Conservation (phyloP, 345 rosid genomes). For the Gossypium arboreum region DNA sequence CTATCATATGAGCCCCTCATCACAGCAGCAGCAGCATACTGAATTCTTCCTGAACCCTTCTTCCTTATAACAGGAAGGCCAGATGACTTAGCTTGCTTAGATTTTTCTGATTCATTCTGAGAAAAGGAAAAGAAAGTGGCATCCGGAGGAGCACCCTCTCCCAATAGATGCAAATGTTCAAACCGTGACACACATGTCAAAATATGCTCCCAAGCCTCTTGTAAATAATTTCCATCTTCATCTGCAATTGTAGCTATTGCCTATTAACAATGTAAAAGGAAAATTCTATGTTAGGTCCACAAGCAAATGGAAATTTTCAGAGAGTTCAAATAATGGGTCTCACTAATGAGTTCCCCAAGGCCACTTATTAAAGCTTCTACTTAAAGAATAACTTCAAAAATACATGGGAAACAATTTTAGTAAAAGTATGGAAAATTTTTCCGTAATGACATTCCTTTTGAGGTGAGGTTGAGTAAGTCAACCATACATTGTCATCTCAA, state of each 20-base stretch:
- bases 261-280: slow-evolving; percentile 34
- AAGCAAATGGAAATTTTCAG: background rate
- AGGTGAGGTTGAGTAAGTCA: background rate
- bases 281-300: slow-evolving; percentile 21
- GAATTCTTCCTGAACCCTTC: slow-evolving; percentile 84
- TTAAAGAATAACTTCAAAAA: background rate
- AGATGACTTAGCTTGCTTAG: slow-evolving; percentile 65
- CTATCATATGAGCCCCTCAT: slow-evolving; percentile 98
- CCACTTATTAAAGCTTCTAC: background rate
- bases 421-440: background rate
- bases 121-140: slow-evolving; percentile 93
- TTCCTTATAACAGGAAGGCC: slow-evolving; percentile 75
- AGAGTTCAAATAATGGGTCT: background rate
- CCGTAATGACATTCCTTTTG: background rate
- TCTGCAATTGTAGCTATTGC: slow-evolving; percentile 90
- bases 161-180: slow-evolving; percentile 96
- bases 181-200: slow-evolving; percentile 97
- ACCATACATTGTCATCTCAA: background rate
- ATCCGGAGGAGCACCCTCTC: slow-evolving; percentile 99
- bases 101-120: slow-evolving; percentile 80
- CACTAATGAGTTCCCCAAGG: background rate
- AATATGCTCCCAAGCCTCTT: slow-evolving; percentile 99
- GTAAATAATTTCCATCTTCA: slow-evolving; percentile 97
- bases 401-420: background rate
- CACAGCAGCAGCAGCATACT: slow-evolving; percentile 79